Conservation (phyloP, 495 filamentous ascomycete species). For the Penicillium daleae region DNA sequence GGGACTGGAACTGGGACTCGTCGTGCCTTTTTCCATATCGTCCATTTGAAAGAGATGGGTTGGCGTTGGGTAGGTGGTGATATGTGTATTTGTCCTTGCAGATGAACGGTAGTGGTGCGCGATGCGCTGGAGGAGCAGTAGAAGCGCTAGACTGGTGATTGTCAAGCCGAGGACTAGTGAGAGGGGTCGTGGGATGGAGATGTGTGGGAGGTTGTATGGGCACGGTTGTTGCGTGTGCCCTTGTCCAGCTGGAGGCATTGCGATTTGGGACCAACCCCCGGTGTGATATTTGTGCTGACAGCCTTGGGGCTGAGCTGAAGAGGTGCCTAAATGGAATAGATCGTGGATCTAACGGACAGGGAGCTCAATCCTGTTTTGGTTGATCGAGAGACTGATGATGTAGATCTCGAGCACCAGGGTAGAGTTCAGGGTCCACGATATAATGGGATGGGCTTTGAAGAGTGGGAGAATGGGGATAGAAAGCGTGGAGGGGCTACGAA, state of each 20-base stretch:
- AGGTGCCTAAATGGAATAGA: neutral
- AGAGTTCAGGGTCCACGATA: neutral
- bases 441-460: neutral
- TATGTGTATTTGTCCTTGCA: neutral
- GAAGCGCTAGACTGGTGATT: constrained; percentile 2
- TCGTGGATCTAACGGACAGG: neutral
- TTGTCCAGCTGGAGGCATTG: constrained; percentile 4
- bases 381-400: neutral
- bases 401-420: neutral
- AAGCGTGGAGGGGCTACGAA: neutral
- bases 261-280: neutral
- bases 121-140: constrained; percentile 2
- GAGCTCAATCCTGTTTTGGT: neutral
- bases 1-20: neutral
- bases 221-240: constrained; percentile 8
- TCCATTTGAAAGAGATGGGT: neutral
- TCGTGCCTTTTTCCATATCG: constrained; percentile 28
- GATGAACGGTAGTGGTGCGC: neutral
- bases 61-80: neutral
- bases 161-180: neutral
- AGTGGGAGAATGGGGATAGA: neutral
- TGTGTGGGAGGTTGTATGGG: neutral
- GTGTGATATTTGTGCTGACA: neutral
- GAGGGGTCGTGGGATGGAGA: neutral
- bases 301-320: neutral